Evolutionary conservation across 1,284 basidiomycete genomes (phyloP), one percentile per base, ranked within the genome.

Genomic region (Apiotrichum domesticum): DNA sequence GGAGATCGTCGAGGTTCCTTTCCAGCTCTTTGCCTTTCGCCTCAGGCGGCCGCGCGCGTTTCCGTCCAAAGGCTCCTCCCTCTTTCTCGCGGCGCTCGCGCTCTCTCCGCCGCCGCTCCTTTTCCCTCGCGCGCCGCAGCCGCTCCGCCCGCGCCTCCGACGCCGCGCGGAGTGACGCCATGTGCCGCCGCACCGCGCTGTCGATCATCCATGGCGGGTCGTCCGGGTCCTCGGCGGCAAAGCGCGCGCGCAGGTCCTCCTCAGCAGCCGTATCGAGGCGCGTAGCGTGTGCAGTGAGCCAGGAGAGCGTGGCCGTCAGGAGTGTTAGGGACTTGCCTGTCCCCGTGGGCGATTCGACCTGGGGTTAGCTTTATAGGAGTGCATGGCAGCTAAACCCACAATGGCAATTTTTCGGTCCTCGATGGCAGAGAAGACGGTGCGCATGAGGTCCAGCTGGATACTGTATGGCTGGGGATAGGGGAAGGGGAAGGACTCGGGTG

Each of bases 261-360:
- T 68, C 66, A 0, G 61, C 58, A 8, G 67, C 61, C 13, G 58
- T 52, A 15, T 69, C 64, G 11, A 71, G 52, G 1, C 76, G 62
- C 15, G 61, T 57, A 43, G 62, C 50, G 54, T 77, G 66, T 0
- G 64, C 87, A 2, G 76, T 70, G 3, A 94, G 79, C 90, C 91
- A 94, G 1, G 87, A 85, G 50, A 94, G 73, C 10, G 87, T 83
- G 2, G 88, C 81, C 54, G 87, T 90, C 4, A 94, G 79, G 3
- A 94, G 80, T 63, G 86, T 90, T n/a, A 93, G 76, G 0, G 88
- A 90, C 75, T 94, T 94, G 34, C 90, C 90, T 82, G 90, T 92
- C 62, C 90, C 90, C 0, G 90, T 92, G 0, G 89, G 90, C 62
- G 87, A 89, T 71, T 92, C 89, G 21, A 90, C 73, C 73, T 76